These are phyloP conservation scores for Tetrahymena elliotti DNA, from an alignment of 73 alveolate genomes.

Conservation along the genomic window DNA sequence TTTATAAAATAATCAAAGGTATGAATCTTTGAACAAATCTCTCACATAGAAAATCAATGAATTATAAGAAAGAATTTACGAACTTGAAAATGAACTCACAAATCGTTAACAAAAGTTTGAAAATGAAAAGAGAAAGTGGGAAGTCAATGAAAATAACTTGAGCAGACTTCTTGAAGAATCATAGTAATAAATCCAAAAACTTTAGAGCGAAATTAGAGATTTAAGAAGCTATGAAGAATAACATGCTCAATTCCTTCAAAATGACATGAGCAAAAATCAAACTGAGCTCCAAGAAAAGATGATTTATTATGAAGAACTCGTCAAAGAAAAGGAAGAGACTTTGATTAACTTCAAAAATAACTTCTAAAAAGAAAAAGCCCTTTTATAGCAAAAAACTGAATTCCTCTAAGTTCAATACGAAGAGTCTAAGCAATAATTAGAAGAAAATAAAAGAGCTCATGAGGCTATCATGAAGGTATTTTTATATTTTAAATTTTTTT, in stretches of 20 bases:
- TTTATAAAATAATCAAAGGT: not conserved
- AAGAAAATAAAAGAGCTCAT: conserved; percentile 41
- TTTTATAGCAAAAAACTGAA: conserved; percentile 24
- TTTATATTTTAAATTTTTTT: not conserved
- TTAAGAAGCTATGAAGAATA: conserved; percentile 30
- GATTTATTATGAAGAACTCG: not conserved
- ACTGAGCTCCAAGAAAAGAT: conserved; percentile 23
- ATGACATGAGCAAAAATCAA: conserved; percentile 10
- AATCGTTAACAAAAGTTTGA: conserved; percentile 21
- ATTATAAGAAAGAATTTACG: conserved; percentile 25
- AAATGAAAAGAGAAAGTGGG: conserved; percentile 28
- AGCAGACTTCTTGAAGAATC: conserved; percentile 17
- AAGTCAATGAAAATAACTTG: conserved; percentile 18
- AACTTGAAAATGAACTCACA: conserved; percentile 26
- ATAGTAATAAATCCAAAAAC: not conserved
- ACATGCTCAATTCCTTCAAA: not conserved
- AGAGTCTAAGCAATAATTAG: conserved; percentile 24
- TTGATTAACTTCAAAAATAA: not conserved
- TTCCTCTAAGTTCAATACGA: conserved; percentile 32
- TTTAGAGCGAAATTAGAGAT: conserved; percentile 20
- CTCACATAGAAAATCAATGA: conserved; percentile 15
- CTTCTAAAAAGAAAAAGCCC: conserved; percentile 25
- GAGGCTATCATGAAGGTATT: conserved; percentile 25
- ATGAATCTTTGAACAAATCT: conserved; percentile 1
- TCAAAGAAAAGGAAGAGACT: conserved; percentile 25